A percentile compares a stretch with the other conserved stretches of the same genome.
These are phyloP conservation scores for Daldinia sp. DNA, from an alignment of 2,329 filamentous ascomycete species.

Conservation along the genomic window DNA sequence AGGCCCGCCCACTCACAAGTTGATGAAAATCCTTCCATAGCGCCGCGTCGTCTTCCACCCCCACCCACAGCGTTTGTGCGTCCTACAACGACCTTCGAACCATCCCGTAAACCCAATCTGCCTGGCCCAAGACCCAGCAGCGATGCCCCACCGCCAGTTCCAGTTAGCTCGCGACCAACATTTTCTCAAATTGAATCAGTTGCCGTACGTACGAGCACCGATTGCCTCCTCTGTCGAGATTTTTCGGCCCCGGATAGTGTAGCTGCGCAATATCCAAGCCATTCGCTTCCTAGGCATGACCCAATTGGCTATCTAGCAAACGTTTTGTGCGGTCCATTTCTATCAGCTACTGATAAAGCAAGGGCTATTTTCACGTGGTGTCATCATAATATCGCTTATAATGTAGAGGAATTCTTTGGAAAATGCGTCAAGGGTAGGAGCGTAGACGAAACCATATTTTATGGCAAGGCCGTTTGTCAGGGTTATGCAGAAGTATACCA, in stretches of 20 bases:
- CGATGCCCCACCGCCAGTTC: slow-evolving; percentile 64
- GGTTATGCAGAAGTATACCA: slow-evolving; percentile 89
- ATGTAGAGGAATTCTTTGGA: slow-evolving; percentile 82
- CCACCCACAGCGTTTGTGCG: slow-evolving; percentile 51
- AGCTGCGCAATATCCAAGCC: slow-evolving; percentile 79
- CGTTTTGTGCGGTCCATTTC: slow-evolving; percentile 82
- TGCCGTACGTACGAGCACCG: slow-evolving; percentile 51
- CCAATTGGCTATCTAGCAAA: slow-evolving; percentile 81
- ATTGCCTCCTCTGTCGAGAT: slow-evolving; percentile 86
- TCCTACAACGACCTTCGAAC: slow-evolving; percentile 48
- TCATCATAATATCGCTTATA: slow-evolving; percentile 92
- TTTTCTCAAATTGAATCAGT: slow-evolving; percentile 63
- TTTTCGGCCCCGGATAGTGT: slow-evolving; percentile 85
- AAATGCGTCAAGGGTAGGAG: slow-evolving; percentile 74
- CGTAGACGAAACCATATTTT: slow-evolving; percentile 78
- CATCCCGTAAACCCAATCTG: slow-evolving; percentile 37
- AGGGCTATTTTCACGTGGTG: slow-evolving; percentile 94
- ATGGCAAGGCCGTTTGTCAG: slow-evolving; percentile 88
- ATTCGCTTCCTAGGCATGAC: slow-evolving; percentile 73
- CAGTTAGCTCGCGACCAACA: slow-evolving; percentile 65
- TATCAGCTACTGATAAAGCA: slow-evolving; percentile 89
- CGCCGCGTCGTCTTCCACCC: slow-evolving; percentile 57
- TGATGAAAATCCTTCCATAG: slow-evolving; percentile 44
- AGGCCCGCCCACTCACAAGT: slow-evolving; percentile 53
- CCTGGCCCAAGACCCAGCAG: slow-evolving; percentile 46